phyloP scores from a whole-genome alignment of 2,329 filamentous ascomycete genomes.

The Neurospora sp. region DNA sequence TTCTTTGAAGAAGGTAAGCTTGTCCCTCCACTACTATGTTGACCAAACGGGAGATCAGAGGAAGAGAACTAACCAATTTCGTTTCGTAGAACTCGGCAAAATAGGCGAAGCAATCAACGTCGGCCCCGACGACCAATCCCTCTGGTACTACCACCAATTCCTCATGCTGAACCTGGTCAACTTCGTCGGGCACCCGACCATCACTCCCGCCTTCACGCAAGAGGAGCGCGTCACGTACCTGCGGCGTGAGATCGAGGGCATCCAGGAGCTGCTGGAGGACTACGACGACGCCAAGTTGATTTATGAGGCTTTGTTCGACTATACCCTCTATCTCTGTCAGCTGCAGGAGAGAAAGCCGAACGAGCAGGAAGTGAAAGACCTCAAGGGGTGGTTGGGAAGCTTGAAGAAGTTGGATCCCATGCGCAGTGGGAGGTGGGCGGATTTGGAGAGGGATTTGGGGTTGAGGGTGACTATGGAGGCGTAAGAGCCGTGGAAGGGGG shows the following conservation, averaged over 20 bases:
- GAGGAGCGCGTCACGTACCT: conserved; percentile 58
- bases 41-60: neutral
- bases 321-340: conserved; percentile 49
- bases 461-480: conserved; percentile 4
- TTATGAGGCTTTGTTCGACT: conserved; percentile 75
- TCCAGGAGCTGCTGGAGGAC: conserved; percentile 54
- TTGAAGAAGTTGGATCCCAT: conserved; percentile 63
- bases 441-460: conserved; percentile 43
- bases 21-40: neutral
- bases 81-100: conserved; percentile 53
- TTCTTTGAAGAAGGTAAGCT: conserved; percentile 61
- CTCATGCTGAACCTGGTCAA: conserved; percentile 60
- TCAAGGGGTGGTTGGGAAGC: conserved; percentile 48
- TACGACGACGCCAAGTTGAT: conserved; percentile 66
- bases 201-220: conserved; percentile 52
- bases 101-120: conserved; percentile 74
- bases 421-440: conserved; percentile 64
- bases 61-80: conserved; percentile 15
- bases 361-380: conserved; percentile 31
- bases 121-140: conserved; percentile 85
- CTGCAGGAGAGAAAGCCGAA: conserved; percentile 35
- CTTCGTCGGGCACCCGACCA: conserved; percentile 39
- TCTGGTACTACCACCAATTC: conserved; percentile 96
- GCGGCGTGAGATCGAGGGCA: conserved; percentile 59
- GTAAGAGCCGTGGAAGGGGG: too few relatives aligned